phyloP scores from a whole-genome alignment of 495 filamentous ascomycete species.

The Cudoniella acicularis region DNA sequence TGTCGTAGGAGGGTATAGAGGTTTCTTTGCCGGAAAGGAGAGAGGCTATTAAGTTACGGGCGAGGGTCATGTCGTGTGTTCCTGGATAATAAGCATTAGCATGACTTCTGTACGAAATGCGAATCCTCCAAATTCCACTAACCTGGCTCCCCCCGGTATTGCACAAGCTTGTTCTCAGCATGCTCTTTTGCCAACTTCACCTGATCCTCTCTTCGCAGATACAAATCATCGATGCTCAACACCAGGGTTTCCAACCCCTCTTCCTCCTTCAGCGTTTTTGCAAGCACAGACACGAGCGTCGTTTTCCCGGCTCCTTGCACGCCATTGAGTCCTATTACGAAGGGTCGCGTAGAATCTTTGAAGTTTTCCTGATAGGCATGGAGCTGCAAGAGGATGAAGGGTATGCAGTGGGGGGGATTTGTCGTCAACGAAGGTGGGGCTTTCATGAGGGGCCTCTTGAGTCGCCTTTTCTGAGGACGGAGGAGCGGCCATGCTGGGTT shows the following conservation, averaged over 20 bases:
- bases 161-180: slow-evolving; percentile 69
- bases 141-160: slow-evolving; percentile 77
- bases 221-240: slow-evolving; percentile 89
- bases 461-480: neutral
- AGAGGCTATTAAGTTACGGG: slow-evolving; percentile 55
- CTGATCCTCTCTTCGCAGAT: slow-evolving; percentile 72
- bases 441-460: neutral
- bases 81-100: too few relatives aligned
- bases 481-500: neutral
- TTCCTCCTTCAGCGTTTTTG: slow-evolving; percentile 59
- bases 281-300: slow-evolving; percentile 71
- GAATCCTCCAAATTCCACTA: slow-evolving; percentile 17
- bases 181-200: slow-evolving; percentile 59
- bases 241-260: slow-evolving; percentile 70
- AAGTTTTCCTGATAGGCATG: slow-evolving; percentile 38
- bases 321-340: slow-evolving; percentile 60
- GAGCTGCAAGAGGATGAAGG: slow-evolving; percentile 73
- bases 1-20: slow-evolving; percentile 79
- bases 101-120: too few relatives aligned
- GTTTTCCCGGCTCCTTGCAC: slow-evolving; percentile 91
- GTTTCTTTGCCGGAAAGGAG: slow-evolving; percentile 49
- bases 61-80: slow-evolving; percentile 78
- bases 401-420: slow-evolving; percentile 83
- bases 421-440: slow-evolving; percentile 66
- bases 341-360: slow-evolving; percentile 33